Base-by-base conservation (phyloP, 2,329 filamentous ascomycete species). In the Tricladium varicosporioides region DNA sequence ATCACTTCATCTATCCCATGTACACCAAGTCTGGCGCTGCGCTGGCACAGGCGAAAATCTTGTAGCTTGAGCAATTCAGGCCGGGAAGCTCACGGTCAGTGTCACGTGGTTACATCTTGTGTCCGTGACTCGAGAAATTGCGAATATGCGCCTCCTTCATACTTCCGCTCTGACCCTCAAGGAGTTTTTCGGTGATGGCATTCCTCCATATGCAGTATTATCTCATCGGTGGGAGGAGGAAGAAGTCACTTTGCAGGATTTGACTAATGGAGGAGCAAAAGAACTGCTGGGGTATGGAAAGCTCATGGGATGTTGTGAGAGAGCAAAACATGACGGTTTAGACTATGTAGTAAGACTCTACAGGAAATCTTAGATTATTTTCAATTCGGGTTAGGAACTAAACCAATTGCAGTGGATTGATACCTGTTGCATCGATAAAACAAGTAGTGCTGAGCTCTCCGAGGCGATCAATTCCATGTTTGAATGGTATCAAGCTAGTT, bases 381-480 rank as follows among this genome's bases (percentile, higher is more conserved):
- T 8, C 32, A 36, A 13, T 8, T 36, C 13, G 7, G 32, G 13
- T 36, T 13, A 8, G 13, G 8, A 36, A 8, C n/a, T n/a, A 10
- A 11, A 5, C 5, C 9, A 10, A 40, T 40, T n/a, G 9, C 4
- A 40, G 16, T 59, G 53, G 53, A 48, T 59, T 13, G 57, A 59
- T 18, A 56, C 57, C 14, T 63, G 60, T 54, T 61, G 60, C 31
- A 63, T 62, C 31, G 57, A 63, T 44, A 63, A 63, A 44, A 36
- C 33, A 1, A 60, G 53, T 48, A 57, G 56, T 19, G 51, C 59
- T 2, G 60, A 63, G 53, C 36, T 61, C 5, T 43, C 53, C 1
- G 56, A 61, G 42, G 53, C 59, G 1, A 60, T 63, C 19, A 62
- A 62, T 50, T 56, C 54, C 8, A 62, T 62, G 60, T 62, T 51